A percentile compares a stretch with the other conserved stretches of the same genome.
Evolutionary conservation across 2,329 filamentous ascomycete genomes (phyloP).

Genomic region (Xylariaceae sp.): DNA sequence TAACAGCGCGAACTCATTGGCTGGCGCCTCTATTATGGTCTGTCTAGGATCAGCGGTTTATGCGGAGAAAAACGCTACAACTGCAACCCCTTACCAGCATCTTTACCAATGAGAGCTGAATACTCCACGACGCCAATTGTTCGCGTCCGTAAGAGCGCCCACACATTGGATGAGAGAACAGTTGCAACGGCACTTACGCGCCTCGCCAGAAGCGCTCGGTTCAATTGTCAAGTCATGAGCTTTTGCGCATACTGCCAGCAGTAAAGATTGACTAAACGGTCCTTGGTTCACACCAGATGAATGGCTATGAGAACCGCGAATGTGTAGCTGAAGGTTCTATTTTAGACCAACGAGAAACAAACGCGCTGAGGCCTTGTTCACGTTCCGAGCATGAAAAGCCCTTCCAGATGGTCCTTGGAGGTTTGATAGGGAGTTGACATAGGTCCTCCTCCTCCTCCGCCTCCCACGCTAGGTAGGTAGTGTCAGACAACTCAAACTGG

Average conservation of each 20-base stretch:
- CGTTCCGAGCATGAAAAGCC: no score
- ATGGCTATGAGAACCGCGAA: no score
- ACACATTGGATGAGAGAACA: background rate
- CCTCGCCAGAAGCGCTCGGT: background rate
- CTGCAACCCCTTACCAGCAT: slow-evolving; percentile 8
- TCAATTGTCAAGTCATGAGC: background rate
- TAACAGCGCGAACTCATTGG: slow-evolving; percentile 14
- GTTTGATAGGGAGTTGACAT: background rate
- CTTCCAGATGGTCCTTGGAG: background rate
- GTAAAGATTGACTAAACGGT: no score
- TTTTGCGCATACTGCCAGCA: background rate
- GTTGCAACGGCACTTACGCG: slow-evolving; percentile 9
- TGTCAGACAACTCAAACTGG: background rate
- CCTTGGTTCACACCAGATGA: background rate
- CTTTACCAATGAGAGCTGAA: slow-evolving; percentile 17
- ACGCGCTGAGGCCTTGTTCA: no score
- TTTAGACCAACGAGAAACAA: no score
- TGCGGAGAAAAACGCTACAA: slow-evolving; percentile 20
- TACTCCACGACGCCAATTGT: slow-evolving; percentile 9
- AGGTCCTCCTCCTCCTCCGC: no score
- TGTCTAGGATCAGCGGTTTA: slow-evolving; percentile 23
- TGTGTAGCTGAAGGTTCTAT: no score
- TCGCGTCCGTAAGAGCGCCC: slow-evolving; percentile 6
- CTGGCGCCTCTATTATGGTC: background rate
- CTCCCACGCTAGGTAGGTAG: background rate